A percentile compares a stretch with the other conserved stretches of the same genome.
Evolutionary conservation across 306 rosid genomes (phyloP).

Genomic region (Medicago lupulina): DNA sequence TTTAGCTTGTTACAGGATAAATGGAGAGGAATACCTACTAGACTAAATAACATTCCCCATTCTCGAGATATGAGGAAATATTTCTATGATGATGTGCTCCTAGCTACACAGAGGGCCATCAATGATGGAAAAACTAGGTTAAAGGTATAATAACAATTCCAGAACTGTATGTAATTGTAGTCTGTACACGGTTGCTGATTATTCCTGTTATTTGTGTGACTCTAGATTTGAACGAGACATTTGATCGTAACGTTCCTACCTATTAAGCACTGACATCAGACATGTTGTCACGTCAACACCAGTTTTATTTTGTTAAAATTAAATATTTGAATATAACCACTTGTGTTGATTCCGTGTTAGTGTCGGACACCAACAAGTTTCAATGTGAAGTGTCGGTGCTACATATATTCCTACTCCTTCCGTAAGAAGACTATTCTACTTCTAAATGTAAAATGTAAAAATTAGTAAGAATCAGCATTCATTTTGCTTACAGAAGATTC

Average conservation of each 20-base stretch:
- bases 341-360: too few species aligned
- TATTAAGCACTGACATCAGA: too few species aligned
- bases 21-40: conserved; percentile 98
- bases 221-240: conserved; percentile 19
- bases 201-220: conserved; percentile 26
- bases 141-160: conserved; percentile 56
- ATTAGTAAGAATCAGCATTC: conserved; percentile 22
- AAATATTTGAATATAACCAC: too few species aligned
- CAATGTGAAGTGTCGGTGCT: too few species aligned
- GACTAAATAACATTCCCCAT: conserved; percentile 90
- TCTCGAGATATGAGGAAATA: conserved; percentile 90
- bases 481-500: conserved; percentile 30
- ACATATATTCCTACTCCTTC: conserved; percentile 8
- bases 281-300: too few species aligned
- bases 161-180: conserved; percentile 31
- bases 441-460: conserved; percentile 2
- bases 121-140: conserved; percentile 73
- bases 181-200: conserved; percentile 8
- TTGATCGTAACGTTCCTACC: conserved; percentile 1
- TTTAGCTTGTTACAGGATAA: conserved; percentile 70
- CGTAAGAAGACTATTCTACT: background rate
- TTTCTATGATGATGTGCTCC: conserved; percentile 84
- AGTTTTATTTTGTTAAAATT: too few species aligned
- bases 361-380: too few species aligned
- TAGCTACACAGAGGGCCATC: conserved; percentile 78